These are phyloP conservation scores for Suhomyces choctaworum DNA, from an alignment of 1,139 yeast genomes.

Conservation along the genomic window DNA sequence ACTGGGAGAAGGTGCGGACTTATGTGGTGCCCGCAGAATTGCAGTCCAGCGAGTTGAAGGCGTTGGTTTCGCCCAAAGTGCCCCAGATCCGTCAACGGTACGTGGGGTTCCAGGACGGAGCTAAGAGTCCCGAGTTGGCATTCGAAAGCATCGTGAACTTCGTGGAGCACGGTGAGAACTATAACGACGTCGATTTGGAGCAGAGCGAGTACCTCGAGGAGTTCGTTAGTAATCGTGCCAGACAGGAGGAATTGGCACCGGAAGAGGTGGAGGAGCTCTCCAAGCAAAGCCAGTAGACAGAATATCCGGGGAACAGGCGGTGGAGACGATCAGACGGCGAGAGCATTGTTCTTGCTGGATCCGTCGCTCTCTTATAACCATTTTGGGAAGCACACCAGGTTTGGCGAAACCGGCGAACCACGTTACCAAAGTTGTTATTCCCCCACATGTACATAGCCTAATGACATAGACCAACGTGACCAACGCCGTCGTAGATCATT, in stretches of 20 bases:
- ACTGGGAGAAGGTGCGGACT: slow-evolving; percentile 87
- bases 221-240: slow-evolving; percentile 31
- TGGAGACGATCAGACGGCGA: too few relatives aligned
- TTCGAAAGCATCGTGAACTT: slow-evolving; percentile 73
- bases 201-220: slow-evolving; percentile 47
- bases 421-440: too few relatives aligned
- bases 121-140: slow-evolving; percentile 73
- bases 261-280: too few relatives aligned
- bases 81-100: slow-evolving; percentile 71
- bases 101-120: slow-evolving; percentile 69
- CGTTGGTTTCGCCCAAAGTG: slow-evolving; percentile 69
- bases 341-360: too few relatives aligned
- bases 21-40: slow-evolving; percentile 75
- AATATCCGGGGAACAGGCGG: too few relatives aligned
- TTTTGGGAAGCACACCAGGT: too few relatives aligned
- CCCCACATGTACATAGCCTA: background rate
- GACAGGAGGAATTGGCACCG: slow-evolving; percentile 11
- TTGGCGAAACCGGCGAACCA: too few relatives aligned
- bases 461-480: background rate
- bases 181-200: slow-evolving; percentile 41
- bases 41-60: slow-evolving; percentile 52
- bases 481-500: too few relatives aligned
- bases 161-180: slow-evolving; percentile 66
- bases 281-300: too few relatives aligned
- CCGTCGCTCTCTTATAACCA: too few relatives aligned